A percentile compares a stretch with the other conserved stretches of the same genome.
These are phyloP conservation scores for Ceratocystis papillata DNA, from an alignment of 2,329 filamentous ascomycete genomes.

Conservation along the genomic window DNA sequence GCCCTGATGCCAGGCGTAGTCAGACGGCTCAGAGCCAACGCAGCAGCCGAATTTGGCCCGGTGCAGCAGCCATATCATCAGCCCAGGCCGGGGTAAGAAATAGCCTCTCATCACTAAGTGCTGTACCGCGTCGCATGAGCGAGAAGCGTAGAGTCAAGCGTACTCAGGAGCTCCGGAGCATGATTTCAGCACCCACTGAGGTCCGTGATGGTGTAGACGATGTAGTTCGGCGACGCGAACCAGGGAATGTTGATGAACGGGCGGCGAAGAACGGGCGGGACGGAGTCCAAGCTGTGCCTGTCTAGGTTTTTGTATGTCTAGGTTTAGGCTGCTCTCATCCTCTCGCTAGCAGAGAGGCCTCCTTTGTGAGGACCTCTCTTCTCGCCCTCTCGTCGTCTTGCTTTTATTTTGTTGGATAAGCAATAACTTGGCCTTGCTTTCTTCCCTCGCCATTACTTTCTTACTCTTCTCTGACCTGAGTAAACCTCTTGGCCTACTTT, in stretches of 20 bases:
- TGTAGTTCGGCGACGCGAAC: conserved; percentile 38
- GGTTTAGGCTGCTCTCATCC: neutral
- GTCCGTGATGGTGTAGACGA: conserved; percentile 50
- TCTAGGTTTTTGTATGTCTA: neutral
- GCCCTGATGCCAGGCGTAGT: conserved; percentile 22
- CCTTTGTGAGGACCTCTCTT: conserved; percentile 10
- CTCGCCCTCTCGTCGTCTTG: neutral
- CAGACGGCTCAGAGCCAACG: conserved; percentile 21
- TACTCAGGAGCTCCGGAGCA: conserved; percentile 46
- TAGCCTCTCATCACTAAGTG: conserved; percentile 32
- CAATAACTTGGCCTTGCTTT: neutral
- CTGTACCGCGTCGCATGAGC: conserved; percentile 45
- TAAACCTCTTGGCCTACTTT: neutral
- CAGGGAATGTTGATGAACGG: neutral
- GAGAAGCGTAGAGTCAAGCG: conserved; percentile 50
- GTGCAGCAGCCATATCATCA: conserved; percentile 10
- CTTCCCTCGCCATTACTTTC: neutral
- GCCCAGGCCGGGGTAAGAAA: conserved; percentile 22
- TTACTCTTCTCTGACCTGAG: too few relatives aligned
- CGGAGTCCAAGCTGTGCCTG: neutral
- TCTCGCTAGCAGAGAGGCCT: neutral
- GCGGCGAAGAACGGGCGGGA: conserved; percentile 29
- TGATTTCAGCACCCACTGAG: conserved; percentile 49
- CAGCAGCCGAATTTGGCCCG: conserved; percentile 17
- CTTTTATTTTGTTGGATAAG: neutral